These are phyloP conservation scores for Tulasnella sp. DNA, from an alignment of 768 basidiomycete genomes.

Conservation along the genomic window DNA sequence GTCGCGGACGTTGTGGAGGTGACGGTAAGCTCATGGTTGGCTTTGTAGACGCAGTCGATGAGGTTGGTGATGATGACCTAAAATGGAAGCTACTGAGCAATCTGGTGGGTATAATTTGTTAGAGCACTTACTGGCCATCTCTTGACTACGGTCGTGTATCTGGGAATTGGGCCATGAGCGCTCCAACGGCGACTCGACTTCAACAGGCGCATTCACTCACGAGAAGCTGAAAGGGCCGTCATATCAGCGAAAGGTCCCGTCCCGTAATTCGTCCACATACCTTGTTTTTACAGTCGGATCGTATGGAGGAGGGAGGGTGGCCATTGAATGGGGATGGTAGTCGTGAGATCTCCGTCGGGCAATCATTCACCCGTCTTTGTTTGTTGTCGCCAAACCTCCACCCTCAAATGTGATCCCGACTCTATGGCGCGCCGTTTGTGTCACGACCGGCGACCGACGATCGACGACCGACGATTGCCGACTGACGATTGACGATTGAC, in stretches of 20 bases:
- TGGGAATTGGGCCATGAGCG: conserved; percentile 32
- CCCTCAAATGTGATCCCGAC: not conserved
- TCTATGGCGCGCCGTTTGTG: no score
- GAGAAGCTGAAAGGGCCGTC: conserved; percentile 2
- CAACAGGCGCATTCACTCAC: not conserved
- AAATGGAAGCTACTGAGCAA: not conserved
- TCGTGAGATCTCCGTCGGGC: not conserved
- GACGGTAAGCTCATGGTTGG: conserved; percentile 59
- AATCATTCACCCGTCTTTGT: not conserved
- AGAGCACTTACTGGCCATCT: conserved; percentile 57
- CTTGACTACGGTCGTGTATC: conserved; percentile 72
- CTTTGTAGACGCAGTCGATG: conserved; percentile 65
- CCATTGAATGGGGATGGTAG: not conserved
- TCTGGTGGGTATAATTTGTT: not conserved
- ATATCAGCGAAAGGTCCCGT: not conserved
- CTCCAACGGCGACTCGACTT: no score
- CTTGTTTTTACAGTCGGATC: not conserved
- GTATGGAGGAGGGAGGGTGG: conserved; percentile 7
- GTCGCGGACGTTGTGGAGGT: conserved; percentile 27
- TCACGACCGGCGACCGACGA: no score
- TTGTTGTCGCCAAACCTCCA: not conserved
- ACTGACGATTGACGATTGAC: no score
- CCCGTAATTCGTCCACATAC: not conserved
- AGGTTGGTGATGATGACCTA: conserved; percentile 25
- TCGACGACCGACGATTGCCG: no score